Base-by-base conservation (phyloP, 345 rosid genomes). In the Cardiospermum halicacabum region DNA sequence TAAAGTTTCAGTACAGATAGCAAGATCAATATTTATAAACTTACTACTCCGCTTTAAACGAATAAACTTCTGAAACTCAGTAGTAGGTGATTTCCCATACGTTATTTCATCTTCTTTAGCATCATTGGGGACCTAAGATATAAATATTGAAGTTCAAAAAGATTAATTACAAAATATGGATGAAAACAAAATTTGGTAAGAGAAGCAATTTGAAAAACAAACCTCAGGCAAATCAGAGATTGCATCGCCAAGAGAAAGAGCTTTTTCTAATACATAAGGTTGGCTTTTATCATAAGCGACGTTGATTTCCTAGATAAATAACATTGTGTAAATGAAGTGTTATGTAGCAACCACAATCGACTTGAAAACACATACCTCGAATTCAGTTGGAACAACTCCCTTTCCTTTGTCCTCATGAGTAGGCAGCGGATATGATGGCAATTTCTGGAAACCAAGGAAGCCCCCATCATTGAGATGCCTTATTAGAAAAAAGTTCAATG, bases 351-450 rank as follows among this genome's bases (percentile, higher is more conserved):
- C 54, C 5, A 64, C n/a, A 15, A 26, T 47, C 16, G 18, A 39
- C 57, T 39, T 10, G 45, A 56, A 22, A 25, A 28, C 2, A 28
- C 74, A 43, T 76, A 66, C 83, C 80, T 80, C 73, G 68, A 83
- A 83, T 48, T 78, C 81, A 24, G 2, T 74, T 8, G 81, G 78
- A 16, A 28, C 40, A 1, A 21, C n/a, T 42, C 67, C n/a, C 62
- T 37, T 74, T 3, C 22, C 30, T 4, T 66, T 62, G 67, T 62
- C 65, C 47, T 78, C 78, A 70, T 83, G 83, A 19, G 87, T 80
- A 7, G 82, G 84, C 61, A 80, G 27, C 15, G 87, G 87, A 64
- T 73, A 80, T 1, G 68, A 81, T 8, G 81, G 87, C n/a, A 83
- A 69, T 62, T 66, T 74, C 84, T 83, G 64, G 53, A 37, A 67